Base-by-base conservation (phyloP, 805 yeast genomes). In the Candida stauntonica region DNA sequence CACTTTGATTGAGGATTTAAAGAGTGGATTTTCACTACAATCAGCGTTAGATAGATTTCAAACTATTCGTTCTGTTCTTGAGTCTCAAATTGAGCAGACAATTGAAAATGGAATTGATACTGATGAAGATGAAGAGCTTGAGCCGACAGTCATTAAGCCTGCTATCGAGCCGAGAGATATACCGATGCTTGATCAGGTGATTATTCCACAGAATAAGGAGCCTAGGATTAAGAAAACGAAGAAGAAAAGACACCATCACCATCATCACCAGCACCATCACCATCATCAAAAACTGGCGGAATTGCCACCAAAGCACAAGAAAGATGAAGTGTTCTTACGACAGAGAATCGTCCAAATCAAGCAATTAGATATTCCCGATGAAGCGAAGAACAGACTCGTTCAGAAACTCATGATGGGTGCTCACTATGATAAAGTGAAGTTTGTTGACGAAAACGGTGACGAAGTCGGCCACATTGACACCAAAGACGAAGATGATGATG, bases 341-440 rank as follows among this genome's bases (percentile, higher is more conserved):
- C 51, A 54, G 20, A 64, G 73, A 51, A 77, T 78, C 65, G 67
- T 58, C 68, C 74, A 42, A 34, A 56, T 56, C 21, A 46, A 54
- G 35, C 42, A 42, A 17, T 36, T 54, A 4, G 43, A 47, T 3
- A 40, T 46, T 5, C 18, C 41, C n/a, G 60, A 56, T 16, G 48
- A 35, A 9, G 47, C 47, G 5, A 53, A 54, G 38, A 53, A 47
- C 29, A 44, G 51, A 32, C 39, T 81, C 41, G 76, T 79, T 14
- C 84, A 83, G 31, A 67, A 72, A 44, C 60, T 81, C 37, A 81
- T 81, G 87, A 78, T 81, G 74, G 77, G 81, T 7, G 75, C 83
- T 31, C 77, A 75, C 43, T 70, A 73, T 42, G 75, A 73, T 42
- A 75, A 72, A 45, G 55, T 68, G 24, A 61, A 62, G 55, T 50